Evolutionary conservation across 345 rosid species (phyloP), one percentile per base, ranked within the genome.

Genomic region (Geranium brycei): DNA sequence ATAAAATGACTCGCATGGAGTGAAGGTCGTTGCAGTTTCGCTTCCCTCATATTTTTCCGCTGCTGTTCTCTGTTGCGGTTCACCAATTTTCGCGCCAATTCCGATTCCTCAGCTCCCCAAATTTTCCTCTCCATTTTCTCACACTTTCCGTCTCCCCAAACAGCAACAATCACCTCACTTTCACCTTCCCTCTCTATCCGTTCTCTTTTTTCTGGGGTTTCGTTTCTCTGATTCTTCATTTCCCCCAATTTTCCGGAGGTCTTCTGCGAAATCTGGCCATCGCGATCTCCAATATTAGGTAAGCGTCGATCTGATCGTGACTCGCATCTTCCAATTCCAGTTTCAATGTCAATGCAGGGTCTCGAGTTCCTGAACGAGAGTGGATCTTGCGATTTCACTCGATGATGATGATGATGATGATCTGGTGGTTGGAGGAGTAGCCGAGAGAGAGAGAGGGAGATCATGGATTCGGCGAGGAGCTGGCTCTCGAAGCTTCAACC

Each of bases 381-480:
- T 47, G 53, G 53, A 47, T 47, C 11, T 47, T 2, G 53, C 15
- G 13, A 47, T 47, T 47, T 47, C 15, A 13, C 15, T 10, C 15
- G 13, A 8, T 13, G 53, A 47, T 47, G 53, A 47, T 3, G 38
- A 32, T 32, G 41, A 35, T 35, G 41, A 35, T 35, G 41, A 35
- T 35, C 15, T 3, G 53, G 53, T 6, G 13, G 53, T 47, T 47
- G 53, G 53, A 11, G 53, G 7, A 3, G 53, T 47, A 6, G 47
- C 11, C 11, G 47, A 38, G 53, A 47, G 59, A 17, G 59, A 17
- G 59, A 38, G 17, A 32, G 41, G 41, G 41, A 35, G 41, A 35
- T 35, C 5, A 68, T 68, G 71, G 71, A 61, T 61, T 68, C 71
- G 18, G 71, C 71, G 59, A 61, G 72, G 65, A 68, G 60, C 61